phyloP scores from a whole-genome alignment of 2,329 filamentous ascomycete genomes.

The Corynespora cassiicola region DNA sequence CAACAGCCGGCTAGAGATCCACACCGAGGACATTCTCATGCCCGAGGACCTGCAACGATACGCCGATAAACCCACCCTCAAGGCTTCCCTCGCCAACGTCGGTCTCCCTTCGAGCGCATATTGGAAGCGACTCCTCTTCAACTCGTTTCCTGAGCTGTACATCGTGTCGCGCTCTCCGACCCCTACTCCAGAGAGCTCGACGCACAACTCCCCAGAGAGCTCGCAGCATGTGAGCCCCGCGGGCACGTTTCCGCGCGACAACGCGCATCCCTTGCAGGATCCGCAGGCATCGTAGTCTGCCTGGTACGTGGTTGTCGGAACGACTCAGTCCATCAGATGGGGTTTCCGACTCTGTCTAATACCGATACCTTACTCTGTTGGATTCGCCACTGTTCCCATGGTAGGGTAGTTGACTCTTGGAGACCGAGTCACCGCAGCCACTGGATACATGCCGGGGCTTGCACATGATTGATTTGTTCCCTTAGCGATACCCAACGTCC shows the following conservation, averaged over 20 bases:
- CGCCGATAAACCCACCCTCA: constrained; percentile 53
- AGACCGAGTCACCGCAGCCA: too few species aligned
- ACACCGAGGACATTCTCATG: constrained; percentile 51
- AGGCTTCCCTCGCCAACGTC: constrained; percentile 55
- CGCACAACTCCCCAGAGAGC: constrained; percentile 45
- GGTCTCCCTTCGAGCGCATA: constrained; percentile 53
- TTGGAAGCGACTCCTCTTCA: constrained; percentile 54
- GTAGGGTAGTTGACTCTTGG: too few species aligned
- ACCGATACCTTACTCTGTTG: too few species aligned
- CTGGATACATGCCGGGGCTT: too few species aligned
- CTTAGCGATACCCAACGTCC: too few species aligned
- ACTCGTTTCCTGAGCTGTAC: constrained; percentile 56
- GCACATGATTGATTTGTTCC: too few species aligned
- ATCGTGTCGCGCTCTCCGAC: constrained; percentile 53
- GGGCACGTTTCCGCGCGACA: constrained; percentile 39
- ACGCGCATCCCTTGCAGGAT: constrained; percentile 29
- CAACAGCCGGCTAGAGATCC: constrained; percentile 54
- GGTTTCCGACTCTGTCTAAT: too few species aligned
- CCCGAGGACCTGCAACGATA: constrained; percentile 44
- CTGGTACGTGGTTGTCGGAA: too few species aligned
- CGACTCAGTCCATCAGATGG: too few species aligned
- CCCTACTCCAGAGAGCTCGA: constrained; percentile 40
- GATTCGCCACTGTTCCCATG: too few species aligned
- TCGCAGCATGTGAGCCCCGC: constrained; percentile 46
- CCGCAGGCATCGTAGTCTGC: constrained; percentile 17